A percentile compares a stretch with the other conserved stretches of the same genome.
These are phyloP conservation scores for Penicillium sp. DNA, from an alignment of 2,329 filamentous ascomycete species.

Conservation along the genomic window DNA sequence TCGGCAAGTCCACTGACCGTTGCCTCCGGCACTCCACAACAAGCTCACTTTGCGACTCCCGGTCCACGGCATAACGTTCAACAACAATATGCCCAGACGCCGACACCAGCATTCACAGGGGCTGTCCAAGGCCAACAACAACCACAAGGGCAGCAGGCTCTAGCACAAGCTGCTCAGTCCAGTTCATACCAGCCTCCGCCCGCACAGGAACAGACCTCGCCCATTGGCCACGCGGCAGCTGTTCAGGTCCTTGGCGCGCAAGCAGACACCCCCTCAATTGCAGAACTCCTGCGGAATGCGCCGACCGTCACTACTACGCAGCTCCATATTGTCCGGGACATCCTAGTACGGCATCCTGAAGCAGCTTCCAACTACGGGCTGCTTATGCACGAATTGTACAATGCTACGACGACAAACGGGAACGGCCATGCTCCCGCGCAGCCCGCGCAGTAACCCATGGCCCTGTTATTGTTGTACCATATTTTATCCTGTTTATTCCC, in stretches of 20 bases:
- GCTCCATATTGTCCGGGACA: constrained; percentile 72
- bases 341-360: constrained; percentile 68
- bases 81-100: constrained; percentile 26
- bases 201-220: constrained; percentile 24
- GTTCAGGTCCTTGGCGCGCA: constrained; percentile 67
- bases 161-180: constrained; percentile 30
- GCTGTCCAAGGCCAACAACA: constrained; percentile 24
- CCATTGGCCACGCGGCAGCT: constrained; percentile 61
- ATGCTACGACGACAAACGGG: constrained; percentile 40
- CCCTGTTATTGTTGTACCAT: constrained; percentile 25
- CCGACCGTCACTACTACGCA: constrained; percentile 72
- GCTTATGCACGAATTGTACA: constrained; percentile 48
- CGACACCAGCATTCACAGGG: constrained; percentile 27
- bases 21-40: constrained; percentile 34
- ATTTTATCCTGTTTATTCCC: constrained; percentile 7
- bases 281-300: constrained; percentile 72
- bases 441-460: constrained; percentile 19
- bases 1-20: constrained; percentile 40
- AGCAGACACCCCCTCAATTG: constrained; percentile 67
- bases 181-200: constrained; percentile 27
- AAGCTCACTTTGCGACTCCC: constrained; percentile 32
- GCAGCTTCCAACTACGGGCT: constrained; percentile 63
- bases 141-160: constrained; percentile 10
- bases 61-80: constrained; percentile 26
- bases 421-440: constrained; percentile 28